A percentile compares a stretch with the other conserved stretches of the same genome.
Conservation (phyloP, 345 rosid species). For the Murraya koenigii region DNA sequence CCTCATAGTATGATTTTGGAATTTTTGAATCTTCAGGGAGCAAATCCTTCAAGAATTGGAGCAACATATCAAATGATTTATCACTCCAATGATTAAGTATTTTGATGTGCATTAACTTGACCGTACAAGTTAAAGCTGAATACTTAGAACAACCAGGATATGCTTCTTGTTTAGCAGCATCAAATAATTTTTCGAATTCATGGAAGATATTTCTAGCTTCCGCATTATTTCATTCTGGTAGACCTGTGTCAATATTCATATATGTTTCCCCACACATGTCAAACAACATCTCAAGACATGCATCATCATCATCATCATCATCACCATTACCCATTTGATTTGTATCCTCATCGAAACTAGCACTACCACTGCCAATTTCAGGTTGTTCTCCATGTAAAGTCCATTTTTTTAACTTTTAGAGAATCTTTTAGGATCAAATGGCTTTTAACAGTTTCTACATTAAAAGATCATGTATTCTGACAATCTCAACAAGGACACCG, state of each 20-base stretch:
- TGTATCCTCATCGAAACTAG: background rate
- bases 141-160: too few species aligned
- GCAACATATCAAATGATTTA: too few species aligned
- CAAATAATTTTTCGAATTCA: too few species aligned
- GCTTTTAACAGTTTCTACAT: too few species aligned
- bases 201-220: too few species aligned
- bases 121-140: too few species aligned
- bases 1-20: constrained; percentile 6
- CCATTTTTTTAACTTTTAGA: too few species aligned
- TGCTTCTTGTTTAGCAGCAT: background rate
- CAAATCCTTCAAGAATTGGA: too few species aligned
- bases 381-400: background rate
- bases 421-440: background rate
- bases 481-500: background rate
- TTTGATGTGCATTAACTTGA: background rate
- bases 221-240: too few species aligned
- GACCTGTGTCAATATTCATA: background rate
- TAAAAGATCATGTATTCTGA: too few species aligned
- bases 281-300: background rate
- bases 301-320: background rate
- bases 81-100: background rate
- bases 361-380: background rate
- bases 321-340: background rate
- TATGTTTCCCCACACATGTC: background rate
- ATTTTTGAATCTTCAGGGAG: background rate